Percentiles rank a stretch among this genome's conserved stretches.
These are phyloP conservation scores for Verticillium nonalfalfae DNA, from an alignment of 2,329 filamentous ascomycete species.

Conservation along the genomic window DNA sequence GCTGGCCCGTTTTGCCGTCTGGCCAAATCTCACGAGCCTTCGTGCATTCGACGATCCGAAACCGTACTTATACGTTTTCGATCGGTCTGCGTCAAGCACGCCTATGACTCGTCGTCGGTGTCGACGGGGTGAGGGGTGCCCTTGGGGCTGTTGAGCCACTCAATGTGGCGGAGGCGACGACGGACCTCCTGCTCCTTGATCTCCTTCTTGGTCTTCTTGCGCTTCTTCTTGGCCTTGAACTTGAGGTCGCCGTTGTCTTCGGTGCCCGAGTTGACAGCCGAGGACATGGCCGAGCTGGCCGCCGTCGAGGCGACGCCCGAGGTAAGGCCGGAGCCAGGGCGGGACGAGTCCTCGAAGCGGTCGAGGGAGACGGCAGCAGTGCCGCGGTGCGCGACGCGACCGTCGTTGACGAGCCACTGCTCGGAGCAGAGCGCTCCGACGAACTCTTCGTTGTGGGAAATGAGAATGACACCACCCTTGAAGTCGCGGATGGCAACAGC, in stretches of 20 bases:
- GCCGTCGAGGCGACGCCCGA: constrained; percentile 51
- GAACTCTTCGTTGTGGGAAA: constrained; percentile 99
- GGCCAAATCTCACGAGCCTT: background rate
- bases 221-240: constrained; percentile 89
- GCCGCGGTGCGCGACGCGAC: constrained; percentile 79
- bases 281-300: constrained; percentile 47
- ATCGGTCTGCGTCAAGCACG: background rate
- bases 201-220: constrained; percentile 97
- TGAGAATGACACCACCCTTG: constrained; percentile 98
- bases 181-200: constrained; percentile 88
- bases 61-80: background rate
- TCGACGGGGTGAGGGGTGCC: constrained; percentile 72
- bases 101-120: constrained; percentile 65
- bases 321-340: constrained; percentile 55
- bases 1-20: background rate
- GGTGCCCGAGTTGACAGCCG: constrained; percentile 71
- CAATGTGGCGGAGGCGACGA: constrained; percentile 77
- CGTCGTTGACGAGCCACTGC: constrained; percentile 91
- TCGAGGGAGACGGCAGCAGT: constrained; percentile 67
- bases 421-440: constrained; percentile 92
- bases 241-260: constrained; percentile 78
- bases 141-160: constrained; percentile 80
- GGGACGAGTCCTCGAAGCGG: constrained; percentile 74
- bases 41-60: background rate
- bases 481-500: constrained; percentile 98